Evolutionary conservation across 176 grass and related monocot species (phyloP).

Genomic region (Echinochloa phyllopogon): DNA sequence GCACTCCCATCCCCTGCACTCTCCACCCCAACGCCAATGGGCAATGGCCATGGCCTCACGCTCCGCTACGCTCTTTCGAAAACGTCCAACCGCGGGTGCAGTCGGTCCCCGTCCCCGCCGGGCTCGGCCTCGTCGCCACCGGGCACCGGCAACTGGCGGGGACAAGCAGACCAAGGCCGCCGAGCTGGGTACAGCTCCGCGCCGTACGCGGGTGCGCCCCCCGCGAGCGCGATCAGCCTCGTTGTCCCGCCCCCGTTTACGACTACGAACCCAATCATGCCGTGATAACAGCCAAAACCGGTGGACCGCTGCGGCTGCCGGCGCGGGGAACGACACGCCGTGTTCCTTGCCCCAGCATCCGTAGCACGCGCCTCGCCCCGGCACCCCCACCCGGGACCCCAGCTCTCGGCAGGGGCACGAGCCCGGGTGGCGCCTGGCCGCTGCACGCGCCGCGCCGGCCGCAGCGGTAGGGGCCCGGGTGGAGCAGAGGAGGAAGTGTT

Average conservation of each 20-base stretch:
- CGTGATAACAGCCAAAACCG: slow-evolving; percentile 35
- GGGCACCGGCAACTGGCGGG: neutral
- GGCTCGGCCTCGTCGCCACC: neutral
- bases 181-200: slow-evolving; percentile 37
- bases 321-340: slow-evolving; percentile 37
- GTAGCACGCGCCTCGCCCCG: slow-evolving; percentile 29
- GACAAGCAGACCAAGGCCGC: neutral
- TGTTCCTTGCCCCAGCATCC: slow-evolving; percentile 40
- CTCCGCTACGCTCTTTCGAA: neutral
- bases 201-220: slow-evolving; percentile 12
- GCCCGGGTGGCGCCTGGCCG: neutral
- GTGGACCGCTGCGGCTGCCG: slow-evolving; percentile 28
- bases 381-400: neutral
- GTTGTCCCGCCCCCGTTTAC: slow-evolving; percentile 26
- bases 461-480: slow-evolving; percentile 9
- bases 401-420: slow-evolving; percentile 28
- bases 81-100: neutral
- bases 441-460: slow-evolving; percentile 2
- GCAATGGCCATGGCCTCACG: slow-evolving; percentile 12
- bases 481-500: neutral
- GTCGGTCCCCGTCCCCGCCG: neutral
- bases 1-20: slow-evolving; percentile 4
- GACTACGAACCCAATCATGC: slow-evolving; percentile 28
- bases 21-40: neutral
- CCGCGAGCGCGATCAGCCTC: slow-evolving; percentile 40